Conservation (phyloP, 164 flowering plant genomes). For the Litsea cubeba region DNA sequence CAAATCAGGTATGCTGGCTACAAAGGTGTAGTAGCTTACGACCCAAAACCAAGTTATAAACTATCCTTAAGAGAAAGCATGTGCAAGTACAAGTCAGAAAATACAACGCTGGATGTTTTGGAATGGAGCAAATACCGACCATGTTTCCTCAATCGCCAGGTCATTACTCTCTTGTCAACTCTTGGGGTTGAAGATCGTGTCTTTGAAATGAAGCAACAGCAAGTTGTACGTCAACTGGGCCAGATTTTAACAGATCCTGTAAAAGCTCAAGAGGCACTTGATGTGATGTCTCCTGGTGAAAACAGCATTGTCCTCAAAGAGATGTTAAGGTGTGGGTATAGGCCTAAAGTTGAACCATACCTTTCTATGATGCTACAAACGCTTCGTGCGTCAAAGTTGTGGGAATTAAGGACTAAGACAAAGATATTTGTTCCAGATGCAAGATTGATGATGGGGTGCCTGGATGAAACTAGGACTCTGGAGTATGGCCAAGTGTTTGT, state of each 20-base stretch:
- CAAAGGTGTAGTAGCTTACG: conserved; percentile 91
- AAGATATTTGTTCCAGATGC: conserved; percentile 65
- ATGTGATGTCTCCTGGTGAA: conserved; percentile 73
- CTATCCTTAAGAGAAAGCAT: conserved; percentile 72
- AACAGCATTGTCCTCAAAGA: conserved; percentile 56
- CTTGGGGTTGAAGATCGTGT: conserved; percentile 65
- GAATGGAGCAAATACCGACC: conserved; percentile 73
- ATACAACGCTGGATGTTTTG: conserved; percentile 64
- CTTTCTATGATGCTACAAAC: conserved; percentile 85
- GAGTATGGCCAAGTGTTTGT: conserved; percentile 89
- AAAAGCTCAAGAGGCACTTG: conserved; percentile 60
- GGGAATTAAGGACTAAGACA: conserved; percentile 52
- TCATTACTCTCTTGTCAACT: conserved; percentile 81
- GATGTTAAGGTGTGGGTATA: conserved; percentile 74
- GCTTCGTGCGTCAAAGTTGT: conserved; percentile 60
- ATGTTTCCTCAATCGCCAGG: conserved; percentile 76
- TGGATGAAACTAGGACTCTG: conserved; percentile 80
- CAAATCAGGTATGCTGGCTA: conserved; percentile 87
- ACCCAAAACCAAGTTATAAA: conserved; percentile 52
- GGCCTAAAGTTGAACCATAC: conserved; percentile 73
- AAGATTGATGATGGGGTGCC: conserved; percentile 82
- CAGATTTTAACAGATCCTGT: conserved; percentile 51
- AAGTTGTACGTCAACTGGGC: conserved; percentile 53
- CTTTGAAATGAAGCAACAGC: conserved; percentile 61
- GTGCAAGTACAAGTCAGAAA: conserved; percentile 59